Conservation (phyloP, 176 grass and related monocot genomes). For the Ampelocalamus luodianensis region DNA sequence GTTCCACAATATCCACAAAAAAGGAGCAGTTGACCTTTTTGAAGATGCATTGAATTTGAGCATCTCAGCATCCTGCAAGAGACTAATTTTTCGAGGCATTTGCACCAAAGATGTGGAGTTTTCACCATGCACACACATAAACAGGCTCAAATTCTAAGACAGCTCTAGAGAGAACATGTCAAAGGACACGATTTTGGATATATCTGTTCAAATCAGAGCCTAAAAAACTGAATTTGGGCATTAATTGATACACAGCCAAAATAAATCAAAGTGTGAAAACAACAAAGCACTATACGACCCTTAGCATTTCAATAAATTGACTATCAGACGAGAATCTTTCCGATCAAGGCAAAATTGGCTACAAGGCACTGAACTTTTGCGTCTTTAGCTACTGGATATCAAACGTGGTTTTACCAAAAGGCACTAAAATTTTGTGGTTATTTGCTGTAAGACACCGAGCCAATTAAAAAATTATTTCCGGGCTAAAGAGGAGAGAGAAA, state of each 20-base stretch:
- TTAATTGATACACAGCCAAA: neutral
- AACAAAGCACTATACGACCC: neutral
- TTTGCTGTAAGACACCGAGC: too few species aligned
- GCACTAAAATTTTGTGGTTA: too few species aligned
- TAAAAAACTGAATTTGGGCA: neutral
- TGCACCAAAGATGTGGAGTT: neutral
- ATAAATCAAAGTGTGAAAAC: neutral
- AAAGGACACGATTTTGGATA: neutral
- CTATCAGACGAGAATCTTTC: slow-evolving; percentile 9
- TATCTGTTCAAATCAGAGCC: slow-evolving; percentile 31
- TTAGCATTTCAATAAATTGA: slow-evolving; percentile 31
- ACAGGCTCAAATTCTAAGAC: neutral
- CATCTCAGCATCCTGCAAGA: slow-evolving; percentile 2
- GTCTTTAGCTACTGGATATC: too few species aligned
- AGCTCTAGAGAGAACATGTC: neutral
- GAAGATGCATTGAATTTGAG: slow-evolving; percentile 11
- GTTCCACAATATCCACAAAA: slow-evolving; percentile 21
- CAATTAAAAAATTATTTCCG: too few species aligned
- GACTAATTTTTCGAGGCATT: neutral
- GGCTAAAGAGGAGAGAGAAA: too few species aligned
- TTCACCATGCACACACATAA: neutral
- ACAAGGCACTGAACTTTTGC: too few species aligned
- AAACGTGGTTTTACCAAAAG: too few species aligned
- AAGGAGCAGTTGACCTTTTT: neutral
- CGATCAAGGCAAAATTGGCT: neutral